These are phyloP conservation scores for Vigna unguiculata DNA, from an alignment of 306 rosid genomes.

Conservation along the genomic window DNA sequence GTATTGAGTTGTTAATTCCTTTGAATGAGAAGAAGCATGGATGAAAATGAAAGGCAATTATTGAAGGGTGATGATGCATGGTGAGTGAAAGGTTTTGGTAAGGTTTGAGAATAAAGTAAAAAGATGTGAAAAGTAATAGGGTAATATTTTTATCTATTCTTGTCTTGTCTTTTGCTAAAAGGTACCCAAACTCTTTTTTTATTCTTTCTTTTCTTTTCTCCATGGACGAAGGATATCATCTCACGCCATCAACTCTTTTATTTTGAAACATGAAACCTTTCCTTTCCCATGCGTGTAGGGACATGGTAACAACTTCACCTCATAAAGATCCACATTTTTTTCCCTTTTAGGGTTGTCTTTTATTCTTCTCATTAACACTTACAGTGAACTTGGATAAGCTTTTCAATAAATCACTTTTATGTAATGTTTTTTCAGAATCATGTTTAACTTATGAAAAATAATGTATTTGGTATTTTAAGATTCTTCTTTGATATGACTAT, in stretches of 20 bases:
- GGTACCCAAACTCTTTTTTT: conserved; percentile 14
- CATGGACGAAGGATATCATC: conserved; percentile 12
- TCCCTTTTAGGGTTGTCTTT: too few relatives aligned
- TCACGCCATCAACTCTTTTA: neutral
- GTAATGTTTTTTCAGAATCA: too few relatives aligned
- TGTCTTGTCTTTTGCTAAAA: conserved; percentile 1
- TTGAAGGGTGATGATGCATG: conserved; percentile 14
- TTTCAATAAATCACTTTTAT: too few relatives aligned
- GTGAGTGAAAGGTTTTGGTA: conserved; percentile 1
- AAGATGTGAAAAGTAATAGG: neutral
- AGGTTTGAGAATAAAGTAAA: conserved; percentile 17
- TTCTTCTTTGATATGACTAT: too few relatives aligned
- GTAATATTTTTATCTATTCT: neutral
- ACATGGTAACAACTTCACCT: neutral
- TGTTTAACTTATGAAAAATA: too few relatives aligned
- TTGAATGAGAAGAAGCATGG: conserved; percentile 6
- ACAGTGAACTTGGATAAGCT: too few relatives aligned
- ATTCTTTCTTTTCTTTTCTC: neutral
- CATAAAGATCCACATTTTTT: too few relatives aligned
- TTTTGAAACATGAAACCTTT: neutral
- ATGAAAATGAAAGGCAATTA: conserved; percentile 21
- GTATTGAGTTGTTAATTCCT: neutral
- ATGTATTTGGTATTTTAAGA: too few relatives aligned
- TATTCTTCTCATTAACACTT: too few relatives aligned
- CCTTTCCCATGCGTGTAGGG: conserved; percentile 1